These are phyloP conservation scores for Gnaphalium uliginosum DNA, from an alignment of 129 eudicot species.

Conservation along the genomic window DNA sequence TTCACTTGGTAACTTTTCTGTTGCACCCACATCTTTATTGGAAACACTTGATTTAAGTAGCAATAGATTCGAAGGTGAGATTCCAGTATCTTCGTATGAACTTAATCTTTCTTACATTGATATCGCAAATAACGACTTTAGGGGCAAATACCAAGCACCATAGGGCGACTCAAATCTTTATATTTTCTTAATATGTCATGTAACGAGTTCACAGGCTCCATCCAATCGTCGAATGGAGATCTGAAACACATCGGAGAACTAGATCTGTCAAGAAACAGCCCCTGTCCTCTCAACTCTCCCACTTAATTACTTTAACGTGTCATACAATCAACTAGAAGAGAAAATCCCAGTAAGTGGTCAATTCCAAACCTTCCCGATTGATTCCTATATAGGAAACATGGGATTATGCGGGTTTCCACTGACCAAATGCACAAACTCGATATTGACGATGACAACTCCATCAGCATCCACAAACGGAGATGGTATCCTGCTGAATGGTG, in stretches of 20 bases:
- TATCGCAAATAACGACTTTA: slow-evolving; percentile 24
- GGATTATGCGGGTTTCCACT: slow-evolving; percentile 17
- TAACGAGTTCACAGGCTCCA: slow-evolving; percentile 28
- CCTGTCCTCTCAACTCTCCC: slow-evolving; percentile 15
- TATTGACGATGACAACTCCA: neutral
- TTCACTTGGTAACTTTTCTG: neutral
- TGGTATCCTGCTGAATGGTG: neutral
- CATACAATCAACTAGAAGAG: slow-evolving; percentile 28
- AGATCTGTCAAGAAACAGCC: slow-evolving; percentile 29
- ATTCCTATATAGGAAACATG: slow-evolving; percentile 18
- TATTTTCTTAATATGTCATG: slow-evolving; percentile 23
- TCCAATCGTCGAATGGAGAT: slow-evolving; percentile 27
- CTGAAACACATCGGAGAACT: slow-evolving; percentile 17
- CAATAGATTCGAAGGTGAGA: neutral
- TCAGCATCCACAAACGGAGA: neutral
- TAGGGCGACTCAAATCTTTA: slow-evolving; percentile 14
- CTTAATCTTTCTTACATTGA: slow-evolving; percentile 20
- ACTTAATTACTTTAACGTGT: slow-evolving; percentile 19
- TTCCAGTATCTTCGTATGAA: neutral
- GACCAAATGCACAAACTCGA: neutral
- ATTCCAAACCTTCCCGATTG: neutral
- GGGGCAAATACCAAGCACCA: slow-evolving; percentile 20
- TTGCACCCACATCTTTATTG: neutral
- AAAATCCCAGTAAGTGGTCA: slow-evolving; percentile 3
- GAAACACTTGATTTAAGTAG: neutral